phyloP scores from a whole-genome alignment of 805 yeast genomes.

The Hermanozyma aechmeae region DNA sequence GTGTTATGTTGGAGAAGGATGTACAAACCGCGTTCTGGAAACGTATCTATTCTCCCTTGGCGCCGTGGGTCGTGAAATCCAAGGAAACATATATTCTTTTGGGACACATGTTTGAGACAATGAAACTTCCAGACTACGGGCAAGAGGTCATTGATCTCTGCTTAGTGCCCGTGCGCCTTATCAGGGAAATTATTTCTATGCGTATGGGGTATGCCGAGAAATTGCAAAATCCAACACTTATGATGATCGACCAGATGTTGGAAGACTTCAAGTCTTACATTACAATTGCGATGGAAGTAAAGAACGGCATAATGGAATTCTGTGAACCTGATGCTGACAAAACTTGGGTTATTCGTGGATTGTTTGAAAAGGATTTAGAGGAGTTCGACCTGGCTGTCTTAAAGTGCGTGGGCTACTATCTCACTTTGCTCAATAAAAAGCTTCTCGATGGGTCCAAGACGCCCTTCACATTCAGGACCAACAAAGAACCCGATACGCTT shows the following conservation, averaged over 20 bases:
- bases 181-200: constrained; percentile 68
- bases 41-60: constrained; percentile 57
- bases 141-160: constrained; percentile 57
- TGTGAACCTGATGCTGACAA: constrained; percentile 42
- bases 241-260: constrained; percentile 92
- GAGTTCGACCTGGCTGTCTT: constrained; percentile 58
- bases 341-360: constrained; percentile 65
- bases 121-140: constrained; percentile 68
- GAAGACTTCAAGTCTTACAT: constrained; percentile 76
- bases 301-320: constrained; percentile 55
- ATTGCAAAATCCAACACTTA: constrained; percentile 77
- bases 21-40: constrained; percentile 62
- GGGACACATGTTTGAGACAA: constrained; percentile 49
- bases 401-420: constrained; percentile 63
- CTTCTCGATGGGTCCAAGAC: constrained; percentile 66
- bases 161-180: constrained; percentile 68
- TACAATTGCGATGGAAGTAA: constrained; percentile 63
- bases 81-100: constrained; percentile 60
- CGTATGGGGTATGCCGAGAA: constrained; percentile 72
- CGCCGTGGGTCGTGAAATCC: constrained; percentile 78
- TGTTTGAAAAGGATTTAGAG: constrained; percentile 43
- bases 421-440: constrained; percentile 65
- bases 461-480: constrained; percentile 60
- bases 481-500: constrained; percentile 85
- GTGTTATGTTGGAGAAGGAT: constrained; percentile 71